Evolutionary conservation across 1,139 yeast genomes (phyloP).

Genomic region (Blastobotrys illinoisensis): DNA sequence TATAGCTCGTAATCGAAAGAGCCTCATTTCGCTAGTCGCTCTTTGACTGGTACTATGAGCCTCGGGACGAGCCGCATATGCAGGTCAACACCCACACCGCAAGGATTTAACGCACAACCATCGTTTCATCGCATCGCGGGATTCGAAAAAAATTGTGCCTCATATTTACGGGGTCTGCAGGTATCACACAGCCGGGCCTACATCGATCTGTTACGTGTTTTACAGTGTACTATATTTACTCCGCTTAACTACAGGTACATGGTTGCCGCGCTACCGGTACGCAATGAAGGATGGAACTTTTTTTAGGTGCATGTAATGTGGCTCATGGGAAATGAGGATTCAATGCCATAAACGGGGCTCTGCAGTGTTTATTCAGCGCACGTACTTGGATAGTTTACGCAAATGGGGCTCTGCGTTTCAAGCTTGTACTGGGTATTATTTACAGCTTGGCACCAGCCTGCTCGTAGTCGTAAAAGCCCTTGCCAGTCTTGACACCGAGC

Average conservation of each 20-base stretch:
- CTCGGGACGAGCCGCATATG: neutral
- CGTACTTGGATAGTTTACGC: too few relatives aligned
- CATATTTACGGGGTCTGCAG: neutral
- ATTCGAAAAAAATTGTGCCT: neutral
- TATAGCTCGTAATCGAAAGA: neutral
- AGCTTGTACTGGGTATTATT: neutral
- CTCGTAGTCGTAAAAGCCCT: conserved; percentile 39
- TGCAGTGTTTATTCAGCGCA: neutral
- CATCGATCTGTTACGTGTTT: neutral
- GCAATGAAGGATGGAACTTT: too few relatives aligned
- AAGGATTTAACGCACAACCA: neutral
- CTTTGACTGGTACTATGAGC: neutral
- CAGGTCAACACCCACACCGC: neutral
- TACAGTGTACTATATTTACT: neutral
- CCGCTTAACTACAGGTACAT: too few relatives aligned
- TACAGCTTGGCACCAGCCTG: conserved; percentile 14
- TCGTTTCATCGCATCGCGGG: neutral
- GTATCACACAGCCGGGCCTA: neutral
- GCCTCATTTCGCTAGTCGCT: neutral
- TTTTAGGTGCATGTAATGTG: too few relatives aligned
- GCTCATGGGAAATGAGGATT: too few relatives aligned
- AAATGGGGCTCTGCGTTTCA: too few relatives aligned
- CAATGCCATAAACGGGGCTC: neutral
- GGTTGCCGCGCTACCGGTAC: too few relatives aligned
- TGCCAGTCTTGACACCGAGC: conserved; percentile 39